A percentile compares a stretch with the other conserved stretches of the same genome.
Evolutionary conservation across 1,284 basidiomycete genomes (phyloP).

Genomic region (Leccinum pachyderme): DNA sequence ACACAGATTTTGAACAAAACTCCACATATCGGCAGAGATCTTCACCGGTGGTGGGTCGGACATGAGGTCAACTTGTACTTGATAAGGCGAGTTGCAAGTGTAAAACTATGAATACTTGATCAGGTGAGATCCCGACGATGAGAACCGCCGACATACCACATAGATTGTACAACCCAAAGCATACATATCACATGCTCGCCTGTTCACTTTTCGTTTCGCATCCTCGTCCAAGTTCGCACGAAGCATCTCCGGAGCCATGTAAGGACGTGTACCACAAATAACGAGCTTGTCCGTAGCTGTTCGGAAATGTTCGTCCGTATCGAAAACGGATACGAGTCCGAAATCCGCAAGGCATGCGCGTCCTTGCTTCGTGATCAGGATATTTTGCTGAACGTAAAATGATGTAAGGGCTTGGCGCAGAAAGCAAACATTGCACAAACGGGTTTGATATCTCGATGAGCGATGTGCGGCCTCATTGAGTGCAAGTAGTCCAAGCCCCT

Average conservation of each 20-base stretch:
- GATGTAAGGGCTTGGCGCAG: background rate
- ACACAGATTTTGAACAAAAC: slow-evolving; percentile 29
- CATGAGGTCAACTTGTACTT: background rate
- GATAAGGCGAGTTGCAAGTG: background rate
- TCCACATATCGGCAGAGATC: slow-evolving; percentile 28
- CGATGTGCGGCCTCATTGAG: slow-evolving; percentile 26
- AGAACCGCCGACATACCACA: slow-evolving; percentile 15
- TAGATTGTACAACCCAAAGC: slow-evolving; percentile 32
- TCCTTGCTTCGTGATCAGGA: slow-evolving; percentile 20
- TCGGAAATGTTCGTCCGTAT: slow-evolving; percentile 12
- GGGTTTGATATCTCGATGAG: slow-evolving; percentile 31
- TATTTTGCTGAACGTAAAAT: slow-evolving; percentile 21
- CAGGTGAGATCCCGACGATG: background rate
- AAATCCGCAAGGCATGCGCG: slow-evolving; percentile 30
- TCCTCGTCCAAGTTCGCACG: slow-evolving; percentile 3
- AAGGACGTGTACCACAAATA: slow-evolving; percentile 18
- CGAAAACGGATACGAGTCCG: slow-evolving; percentile 26
- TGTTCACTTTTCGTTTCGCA: slow-evolving; percentile 19
- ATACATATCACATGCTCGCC: slow-evolving; percentile 30
- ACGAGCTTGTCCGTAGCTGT: slow-evolving; percentile 9
- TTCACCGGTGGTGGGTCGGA: slow-evolving; percentile 5
- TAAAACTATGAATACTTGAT: slow-evolving; percentile 15
- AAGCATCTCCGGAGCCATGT: slow-evolving; percentile 27
- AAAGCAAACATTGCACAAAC: slow-evolving; percentile 8
- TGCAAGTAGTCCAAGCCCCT: slow-evolving; percentile 27